These are phyloP conservation scores for Brassica incana DNA, from an alignment of 345 rosid species.

Conservation along the genomic window DNA sequence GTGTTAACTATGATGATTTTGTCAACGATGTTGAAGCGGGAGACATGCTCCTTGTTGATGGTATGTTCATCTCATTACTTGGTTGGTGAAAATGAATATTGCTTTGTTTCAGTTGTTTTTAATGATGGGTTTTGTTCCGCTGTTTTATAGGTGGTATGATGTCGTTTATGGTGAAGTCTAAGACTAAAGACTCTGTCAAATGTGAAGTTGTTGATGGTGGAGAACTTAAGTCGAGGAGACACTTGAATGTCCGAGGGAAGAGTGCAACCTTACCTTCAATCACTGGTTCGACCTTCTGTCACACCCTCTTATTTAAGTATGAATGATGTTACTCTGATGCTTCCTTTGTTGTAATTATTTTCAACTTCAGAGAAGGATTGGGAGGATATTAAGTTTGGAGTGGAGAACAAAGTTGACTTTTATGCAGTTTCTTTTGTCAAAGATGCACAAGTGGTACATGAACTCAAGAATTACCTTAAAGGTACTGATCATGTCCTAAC, in stretches of 20 bases:
- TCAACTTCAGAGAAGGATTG: constrained; percentile 86
- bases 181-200: constrained; percentile 90
- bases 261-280: constrained; percentile 98
- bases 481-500: constrained; percentile 37
- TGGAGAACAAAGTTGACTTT: constrained; percentile 91
- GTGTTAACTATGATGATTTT: constrained; percentile 97
- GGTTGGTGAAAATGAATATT: neutral
- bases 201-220: constrained; percentile 99
- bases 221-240: constrained; percentile 97
- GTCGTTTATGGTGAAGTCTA: constrained; percentile 86
- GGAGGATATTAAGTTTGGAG: constrained; percentile 99
- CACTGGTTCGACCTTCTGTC: constrained; percentile 57
- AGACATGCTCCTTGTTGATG: constrained; percentile 99
- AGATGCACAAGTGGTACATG: constrained; percentile 98
- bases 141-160: constrained; percentile 87
- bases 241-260: constrained; percentile 94
- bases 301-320: neutral
- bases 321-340: constrained; percentile 1
- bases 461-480: constrained; percentile 85
- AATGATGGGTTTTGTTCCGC: constrained; percentile 29
- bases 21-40: constrained; percentile 89
- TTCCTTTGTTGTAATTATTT: constrained; percentile 14
- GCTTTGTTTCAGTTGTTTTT: neutral
- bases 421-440: constrained; percentile 98
- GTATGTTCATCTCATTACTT: constrained; percentile 43